Evolutionary conservation across 2,329 filamentous ascomycete species (phyloP).

Genomic region (Aspergillus fijiensis): DNA sequence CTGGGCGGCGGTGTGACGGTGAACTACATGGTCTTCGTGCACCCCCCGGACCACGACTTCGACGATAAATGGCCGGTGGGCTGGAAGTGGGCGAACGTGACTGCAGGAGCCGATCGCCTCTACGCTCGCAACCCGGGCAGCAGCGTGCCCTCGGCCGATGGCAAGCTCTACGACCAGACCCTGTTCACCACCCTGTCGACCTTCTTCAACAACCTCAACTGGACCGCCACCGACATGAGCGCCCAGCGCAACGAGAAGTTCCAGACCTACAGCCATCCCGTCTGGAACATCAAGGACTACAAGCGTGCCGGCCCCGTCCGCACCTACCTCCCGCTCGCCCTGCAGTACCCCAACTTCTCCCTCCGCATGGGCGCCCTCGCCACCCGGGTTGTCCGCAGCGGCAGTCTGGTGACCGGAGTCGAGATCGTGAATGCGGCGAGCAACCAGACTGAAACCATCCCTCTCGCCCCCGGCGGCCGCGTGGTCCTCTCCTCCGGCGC

Average conservation of each 20-base stretch:
- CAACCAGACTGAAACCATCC: constrained; percentile 59
- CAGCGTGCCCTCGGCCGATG: constrained; percentile 64
- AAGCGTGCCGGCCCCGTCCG: constrained; percentile 69
- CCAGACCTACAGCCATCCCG: constrained; percentile 61
- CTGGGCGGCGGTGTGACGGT: constrained; percentile 30
- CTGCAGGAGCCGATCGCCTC: constrained; percentile 58
- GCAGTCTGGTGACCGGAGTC: constrained; percentile 60
- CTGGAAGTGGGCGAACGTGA: constrained; percentile 67
- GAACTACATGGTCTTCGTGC: constrained; percentile 32
- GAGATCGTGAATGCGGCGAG: constrained; percentile 24
- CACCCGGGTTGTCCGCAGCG: constrained; percentile 63
- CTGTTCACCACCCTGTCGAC: constrained; percentile 63
- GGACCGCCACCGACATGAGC: constrained; percentile 63
- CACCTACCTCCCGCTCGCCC: constrained; percentile 68
- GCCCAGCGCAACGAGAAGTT: constrained; percentile 63
- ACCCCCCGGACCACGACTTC: constrained; percentile 62
- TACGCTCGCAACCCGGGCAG: constrained; percentile 72
- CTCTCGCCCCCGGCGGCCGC: constrained; percentile 57
- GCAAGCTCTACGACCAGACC: constrained; percentile 65
- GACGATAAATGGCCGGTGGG: constrained; percentile 70
- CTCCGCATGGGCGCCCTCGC: constrained; percentile 66
- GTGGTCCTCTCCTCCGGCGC: constrained; percentile 68
- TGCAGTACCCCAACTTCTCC: constrained; percentile 62
- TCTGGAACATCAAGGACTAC: constrained; percentile 66
- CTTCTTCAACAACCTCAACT: constrained; percentile 61